Conservation (phyloP, 23 red algal species). For the Gracilaria gracilis region DNA sequence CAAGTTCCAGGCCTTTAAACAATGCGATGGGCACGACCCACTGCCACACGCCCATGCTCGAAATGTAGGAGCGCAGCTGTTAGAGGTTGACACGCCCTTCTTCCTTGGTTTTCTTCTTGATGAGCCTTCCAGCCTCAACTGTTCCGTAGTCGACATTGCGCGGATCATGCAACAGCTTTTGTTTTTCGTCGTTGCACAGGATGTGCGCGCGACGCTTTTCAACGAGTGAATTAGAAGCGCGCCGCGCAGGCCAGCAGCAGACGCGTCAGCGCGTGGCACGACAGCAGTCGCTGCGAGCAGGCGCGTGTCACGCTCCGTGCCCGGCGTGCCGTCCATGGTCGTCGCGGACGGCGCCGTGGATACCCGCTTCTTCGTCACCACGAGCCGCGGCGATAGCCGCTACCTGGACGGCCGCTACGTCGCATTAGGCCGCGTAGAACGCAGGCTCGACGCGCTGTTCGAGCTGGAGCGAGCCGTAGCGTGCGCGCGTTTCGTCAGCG, state of each 20-base stretch:
- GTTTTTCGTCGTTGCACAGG: neutral
- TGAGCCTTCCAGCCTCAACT: constrained; percentile 41
- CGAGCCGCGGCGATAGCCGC: constrained; percentile 47
- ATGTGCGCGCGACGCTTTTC: too few relatives aligned
- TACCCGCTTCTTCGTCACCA: constrained; percentile 73
- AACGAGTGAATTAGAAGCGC: too few relatives aligned
- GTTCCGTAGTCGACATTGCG: constrained; percentile 14
- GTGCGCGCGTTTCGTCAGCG: constrained; percentile 1
- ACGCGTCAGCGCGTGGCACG: too few relatives aligned
- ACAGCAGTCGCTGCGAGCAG: too few relatives aligned
- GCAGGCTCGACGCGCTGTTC: constrained; percentile 72
- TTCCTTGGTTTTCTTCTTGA: constrained; percentile 23
- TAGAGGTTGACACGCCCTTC: constrained; percentile 36
- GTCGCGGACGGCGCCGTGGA: constrained; percentile 56
- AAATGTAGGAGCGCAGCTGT: constrained; percentile 15
- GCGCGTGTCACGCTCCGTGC: constrained; percentile 41
- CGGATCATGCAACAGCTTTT: constrained; percentile 2
- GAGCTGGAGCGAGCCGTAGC: constrained; percentile 35
- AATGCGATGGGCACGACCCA: constrained; percentile 42
- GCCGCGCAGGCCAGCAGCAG: too few relatives aligned
- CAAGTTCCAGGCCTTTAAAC: constrained; percentile 19
- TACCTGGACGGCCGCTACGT: constrained; percentile 91
- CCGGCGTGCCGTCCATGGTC: constrained; percentile 69
- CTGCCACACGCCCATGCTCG: constrained; percentile 22
- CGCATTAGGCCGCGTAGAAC: constrained; percentile 80